Conservation (phyloP, 2,329 filamentous ascomycete genomes). For the Fonsecaea pugnacius region DNA sequence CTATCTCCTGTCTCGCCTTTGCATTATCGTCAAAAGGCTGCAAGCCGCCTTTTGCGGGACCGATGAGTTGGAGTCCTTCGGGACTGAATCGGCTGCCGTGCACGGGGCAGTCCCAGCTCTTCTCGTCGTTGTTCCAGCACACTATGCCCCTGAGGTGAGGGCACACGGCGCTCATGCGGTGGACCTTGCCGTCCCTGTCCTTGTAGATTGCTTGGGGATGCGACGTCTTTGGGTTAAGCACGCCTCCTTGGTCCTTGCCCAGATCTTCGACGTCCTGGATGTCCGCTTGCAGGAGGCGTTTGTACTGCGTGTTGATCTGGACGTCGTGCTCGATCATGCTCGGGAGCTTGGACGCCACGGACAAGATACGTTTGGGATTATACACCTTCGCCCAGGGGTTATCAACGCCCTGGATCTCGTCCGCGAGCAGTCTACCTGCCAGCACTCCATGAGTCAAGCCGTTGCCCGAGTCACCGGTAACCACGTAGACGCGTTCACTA, state of each 20-base stretch:
- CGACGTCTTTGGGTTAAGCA: conserved; percentile 53
- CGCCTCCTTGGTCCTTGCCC: conserved; percentile 54
- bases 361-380: conserved; percentile 38
- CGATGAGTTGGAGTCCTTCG: conserved; percentile 49
- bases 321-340: conserved; percentile 57
- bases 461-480: conserved; percentile 63
- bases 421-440: conserved; percentile 58
- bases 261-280: conserved; percentile 63
- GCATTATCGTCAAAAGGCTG: conserved; percentile 22
- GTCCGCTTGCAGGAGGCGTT: conserved; percentile 58
- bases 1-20: conserved; percentile 13
- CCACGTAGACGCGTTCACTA: conserved; percentile 56
- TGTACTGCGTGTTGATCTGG: conserved; percentile 62
- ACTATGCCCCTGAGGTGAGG: conserved; percentile 62
- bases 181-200: conserved; percentile 57
- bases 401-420: conserved; percentile 56
- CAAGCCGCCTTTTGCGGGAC: conserved; percentile 47
- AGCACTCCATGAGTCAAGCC: conserved; percentile 62
- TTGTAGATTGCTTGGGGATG: conserved; percentile 62
- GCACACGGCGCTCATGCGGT: conserved; percentile 59
- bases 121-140: conserved; percentile 60
- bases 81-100: conserved; percentile 51
- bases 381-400: conserved; percentile 36
- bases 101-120: conserved; percentile 60
- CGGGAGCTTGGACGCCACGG: conserved; percentile 52